These are phyloP conservation scores for Leucosporidium scottii DNA, from an alignment of 768 basidiomycete species.

Conservation along the genomic window DNA sequence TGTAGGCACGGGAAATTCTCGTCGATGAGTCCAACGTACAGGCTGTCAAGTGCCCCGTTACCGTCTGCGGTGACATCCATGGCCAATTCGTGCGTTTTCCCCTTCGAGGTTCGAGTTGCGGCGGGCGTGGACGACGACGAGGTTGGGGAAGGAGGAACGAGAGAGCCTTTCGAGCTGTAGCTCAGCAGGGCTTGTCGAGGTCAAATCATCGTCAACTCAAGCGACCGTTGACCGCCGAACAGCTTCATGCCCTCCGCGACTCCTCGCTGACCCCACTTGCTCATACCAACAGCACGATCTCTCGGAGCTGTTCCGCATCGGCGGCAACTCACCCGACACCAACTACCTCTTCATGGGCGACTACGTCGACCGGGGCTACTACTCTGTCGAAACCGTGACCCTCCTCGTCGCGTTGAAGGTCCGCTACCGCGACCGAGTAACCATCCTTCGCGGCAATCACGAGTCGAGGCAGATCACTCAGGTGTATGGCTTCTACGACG, in stretches of 20 bases:
- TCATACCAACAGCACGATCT: slow-evolving; percentile 62
- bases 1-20: slow-evolving; percentile 89
- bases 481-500: slow-evolving; percentile 99
- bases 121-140: background rate
- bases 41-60: slow-evolving; percentile 95
- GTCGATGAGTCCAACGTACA: slow-evolving; percentile 99
- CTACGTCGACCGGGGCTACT: slow-evolving; percentile 97
- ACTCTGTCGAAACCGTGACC: slow-evolving; percentile 97
- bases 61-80: slow-evolving; percentile 98
- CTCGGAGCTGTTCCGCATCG: slow-evolving; percentile 95
- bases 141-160: background rate
- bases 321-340: slow-evolving; percentile 96
- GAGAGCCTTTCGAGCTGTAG: background rate
- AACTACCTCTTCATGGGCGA: slow-evolving; percentile 99
- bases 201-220: too few relatives aligned
- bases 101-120: background rate
- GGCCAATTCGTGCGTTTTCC: slow-evolving; percentile 87
- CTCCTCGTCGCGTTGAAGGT: slow-evolving; percentile 94
- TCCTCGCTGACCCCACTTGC: background rate
- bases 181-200: too few relatives aligned
- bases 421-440: slow-evolving; percentile 95
- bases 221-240: too few relatives aligned
- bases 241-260: background rate
- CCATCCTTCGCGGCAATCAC: slow-evolving; percentile 96
- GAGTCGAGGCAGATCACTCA: slow-evolving; percentile 99